Evolutionary conservation across 768 basidiomycete genomes (phyloP), one percentile per base, ranked within the genome.

Genomic region (Pleurotus eryngii): DNA sequence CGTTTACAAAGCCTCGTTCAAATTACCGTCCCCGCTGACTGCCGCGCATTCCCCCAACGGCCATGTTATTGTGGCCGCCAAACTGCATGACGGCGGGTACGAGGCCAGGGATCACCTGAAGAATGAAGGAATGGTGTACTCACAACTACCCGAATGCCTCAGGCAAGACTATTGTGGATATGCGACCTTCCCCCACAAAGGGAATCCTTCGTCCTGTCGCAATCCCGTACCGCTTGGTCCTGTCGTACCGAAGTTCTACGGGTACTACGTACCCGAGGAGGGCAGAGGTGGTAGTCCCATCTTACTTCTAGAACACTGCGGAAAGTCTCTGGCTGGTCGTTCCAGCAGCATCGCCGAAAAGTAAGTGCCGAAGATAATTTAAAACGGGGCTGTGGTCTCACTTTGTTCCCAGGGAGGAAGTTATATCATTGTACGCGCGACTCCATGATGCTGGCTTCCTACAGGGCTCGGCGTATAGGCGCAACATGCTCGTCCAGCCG

Each of bases 221-320:
- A 47, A 61, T 46, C 63, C 72, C 12, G 70, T 74, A 0, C 72
- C 71, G 14, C 65, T 71, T 7, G 57, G 64, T 11, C 72, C 80
- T 3, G 39, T 77, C 56, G 75, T 74, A 4, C 80, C 80, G 0
- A 76, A 79, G 61, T 80, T 74, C 62, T 80, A 73, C 46, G 77
- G 79, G 7, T 77, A 74, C 60, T 80, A 80, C 53, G 54, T 40
- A 1, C 74, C 72, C 0, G 62, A 65, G 9, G 14, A 24, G 4
- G 26, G 2, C 43, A 9, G 9, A 17, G 11, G 18, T 14, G 48
- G 65, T 11, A 74, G 72, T 46, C 73, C 75, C 1, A 70, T 79
- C 48, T 63, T 78, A 46, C 65, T 80, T 5, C 59, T 79, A 43
- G 79, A 81, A 53, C 66, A 76, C 48, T 81, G 80, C 43, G 79